Evolutionary conservation across 352 stramenopile species (phyloP).

Genomic region (Thalassiosira delicatula): DNA sequence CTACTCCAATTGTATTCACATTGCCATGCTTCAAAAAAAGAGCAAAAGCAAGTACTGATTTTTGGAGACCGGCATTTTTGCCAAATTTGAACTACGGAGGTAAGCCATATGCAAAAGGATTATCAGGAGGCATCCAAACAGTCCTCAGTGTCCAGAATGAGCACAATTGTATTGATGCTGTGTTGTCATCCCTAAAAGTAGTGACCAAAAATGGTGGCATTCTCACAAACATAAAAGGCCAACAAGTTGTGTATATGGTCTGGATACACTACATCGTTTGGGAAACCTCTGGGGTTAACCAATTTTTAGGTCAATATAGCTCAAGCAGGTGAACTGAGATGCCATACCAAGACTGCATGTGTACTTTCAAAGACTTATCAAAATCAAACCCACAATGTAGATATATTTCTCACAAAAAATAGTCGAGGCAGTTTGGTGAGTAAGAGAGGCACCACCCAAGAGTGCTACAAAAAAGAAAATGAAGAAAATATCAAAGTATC

Average conservation of each 20-base stretch:
- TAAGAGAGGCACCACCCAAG: neutral
- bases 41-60: conserved; percentile 15
- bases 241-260: neutral
- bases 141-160: conserved; percentile 27
- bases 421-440: too few relatives aligned
- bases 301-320: conserved; percentile 29
- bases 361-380: neutral
- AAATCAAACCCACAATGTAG: conserved; percentile 9
- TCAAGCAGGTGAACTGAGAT: neutral
- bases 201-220: neutral
- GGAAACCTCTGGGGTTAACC: conserved; percentile 28
- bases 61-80: conserved; percentile 35
- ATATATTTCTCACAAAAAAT: too few relatives aligned
- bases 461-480: neutral
- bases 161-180: conserved; percentile 12
- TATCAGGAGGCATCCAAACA: neutral
- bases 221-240: neutral
- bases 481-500: conserved; percentile 23
- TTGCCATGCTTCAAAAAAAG: conserved; percentile 35
- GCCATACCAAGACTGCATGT: conserved; percentile 34
- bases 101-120: conserved; percentile 1
- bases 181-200: conserved; percentile 2
- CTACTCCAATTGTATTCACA: conserved; percentile 39
- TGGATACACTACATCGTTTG: conserved; percentile 40
- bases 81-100: too few relatives aligned